Evolutionary conservation across 805 yeast genomes (phyloP), one percentile per base, ranked within the genome.

Genomic region (Teunomyces kruisii): DNA sequence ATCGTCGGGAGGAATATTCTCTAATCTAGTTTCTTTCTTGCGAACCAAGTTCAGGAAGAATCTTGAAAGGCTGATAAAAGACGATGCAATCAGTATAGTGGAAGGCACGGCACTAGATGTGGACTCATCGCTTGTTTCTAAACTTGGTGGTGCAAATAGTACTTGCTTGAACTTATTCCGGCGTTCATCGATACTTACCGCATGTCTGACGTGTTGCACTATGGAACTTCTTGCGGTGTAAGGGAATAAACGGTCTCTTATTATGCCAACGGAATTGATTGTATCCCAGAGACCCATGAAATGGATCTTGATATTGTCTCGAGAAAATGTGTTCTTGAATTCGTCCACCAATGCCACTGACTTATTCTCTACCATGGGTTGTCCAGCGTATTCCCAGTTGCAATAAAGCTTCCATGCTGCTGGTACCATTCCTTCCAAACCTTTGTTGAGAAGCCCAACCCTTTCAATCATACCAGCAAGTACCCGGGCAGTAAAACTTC

Each of bases 261-360:
- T 45, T 8, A 82, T 53, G 0, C 89, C 89, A 15, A 83, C 82
- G 1, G 88, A 81, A 55, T 81, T 82, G 14, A 83, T 81, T 0
- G 87, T 78, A 61, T 84, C 90, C 75, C 84, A 84, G 14, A 84
- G 59, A 0, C 89, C 89, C 74, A 83, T 76, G 47, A 82, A 81
- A 49, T 76, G 74, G 39, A 84, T 70, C 7, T 54, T 55, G 3
- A 80, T 75, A 4, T 64, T 59, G 4, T 66, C 53, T 39, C 80
- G 61, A 10, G 80, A 74, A 55, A 83, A 84, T 0, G 83, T 78
- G 39, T 64, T 67, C 48, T 70, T 75, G 57, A 82, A 84, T 50
- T 80, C 84, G 24, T 66, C 72, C 2, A 79, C 74, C 30, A 79
- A 62, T 1, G 80, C 68, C 3, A 70, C 66, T 2, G 76, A 64